Percentiles rank a stretch among this genome's conserved stretches.
phyloP scores from a whole-genome alignment of 208 protist species.

The Angomonas deanei region DNA sequence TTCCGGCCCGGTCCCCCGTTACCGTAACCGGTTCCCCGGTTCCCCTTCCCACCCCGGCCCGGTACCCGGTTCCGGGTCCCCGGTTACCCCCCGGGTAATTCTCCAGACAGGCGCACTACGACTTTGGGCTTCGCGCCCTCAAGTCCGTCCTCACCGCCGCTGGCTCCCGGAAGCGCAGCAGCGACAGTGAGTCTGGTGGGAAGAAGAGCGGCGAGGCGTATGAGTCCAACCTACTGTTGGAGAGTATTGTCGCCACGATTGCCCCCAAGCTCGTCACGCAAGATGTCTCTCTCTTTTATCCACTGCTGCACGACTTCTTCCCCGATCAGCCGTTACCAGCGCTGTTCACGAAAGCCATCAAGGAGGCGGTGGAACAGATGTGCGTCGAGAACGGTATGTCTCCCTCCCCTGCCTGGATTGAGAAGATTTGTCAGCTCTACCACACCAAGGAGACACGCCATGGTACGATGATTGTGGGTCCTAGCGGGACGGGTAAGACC shows the following conservation, averaged over 20 bases:
- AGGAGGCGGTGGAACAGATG: constrained; percentile 65
- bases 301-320: constrained; percentile 96
- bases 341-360: constrained; percentile 48
- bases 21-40: too few relatives aligned
- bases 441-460: constrained; percentile 97
- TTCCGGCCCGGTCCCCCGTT: too few relatives aligned
- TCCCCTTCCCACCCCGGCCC: too few relatives aligned
- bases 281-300: constrained; percentile 94
- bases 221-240: constrained; percentile 74
- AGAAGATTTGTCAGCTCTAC: constrained; percentile 97
- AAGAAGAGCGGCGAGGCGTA: neutral
- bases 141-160: constrained; percentile 98
- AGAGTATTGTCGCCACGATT: constrained; percentile 94
- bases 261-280: constrained; percentile 97
- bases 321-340: constrained; percentile 69
- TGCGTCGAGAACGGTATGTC: constrained; percentile 66
- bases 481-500: constrained; percentile 97
- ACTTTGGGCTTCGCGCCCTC: constrained; percentile 99
- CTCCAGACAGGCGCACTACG: constrained; percentile 99
- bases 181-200: constrained; percentile 4
- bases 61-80: too few relatives aligned
- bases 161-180: constrained; percentile 91
- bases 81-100: too few relatives aligned
- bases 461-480: constrained; percentile 99
- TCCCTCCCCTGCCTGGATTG: constrained; percentile 88